Evolutionary conservation across 2,329 filamentous ascomycete genomes (phyloP).

Genomic region (Didymella sp.): DNA sequence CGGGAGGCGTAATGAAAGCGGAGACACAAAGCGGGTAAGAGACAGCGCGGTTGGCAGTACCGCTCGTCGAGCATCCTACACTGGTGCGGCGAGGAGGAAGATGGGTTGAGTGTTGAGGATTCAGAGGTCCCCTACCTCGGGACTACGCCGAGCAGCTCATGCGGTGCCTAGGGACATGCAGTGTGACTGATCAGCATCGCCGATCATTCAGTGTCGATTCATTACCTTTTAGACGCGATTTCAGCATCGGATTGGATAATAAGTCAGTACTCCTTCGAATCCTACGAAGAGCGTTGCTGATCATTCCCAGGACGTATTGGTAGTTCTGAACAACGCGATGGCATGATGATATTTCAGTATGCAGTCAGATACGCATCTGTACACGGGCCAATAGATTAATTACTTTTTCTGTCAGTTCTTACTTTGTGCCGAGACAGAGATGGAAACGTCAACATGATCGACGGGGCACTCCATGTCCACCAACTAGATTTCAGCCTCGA

Average conservation of each 20-base stretch:
- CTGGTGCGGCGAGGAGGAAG: not conserved
- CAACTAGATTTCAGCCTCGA: not conserved
- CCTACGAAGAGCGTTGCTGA: not conserved
- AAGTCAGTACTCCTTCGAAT: not conserved
- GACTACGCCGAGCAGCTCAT: not conserved
- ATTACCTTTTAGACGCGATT: not conserved
- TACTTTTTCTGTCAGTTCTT: constrained; percentile 1
- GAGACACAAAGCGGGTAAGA: not conserved
- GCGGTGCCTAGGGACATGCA: not conserved
- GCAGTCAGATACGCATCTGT: not conserved
- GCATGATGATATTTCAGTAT: constrained; percentile 2
- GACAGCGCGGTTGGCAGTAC: not conserved
- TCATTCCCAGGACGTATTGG: not conserved
- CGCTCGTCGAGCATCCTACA: not conserved
- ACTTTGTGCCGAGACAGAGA: not conserved
- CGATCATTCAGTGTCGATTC: not conserved
- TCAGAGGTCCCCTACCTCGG: not conserved
- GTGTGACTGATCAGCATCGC: constrained; percentile 4
- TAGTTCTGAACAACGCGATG: constrained; percentile 1
- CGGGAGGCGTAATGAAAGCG: not conserved
- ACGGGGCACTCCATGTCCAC: too few relatives aligned
- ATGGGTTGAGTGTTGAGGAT: not conserved
- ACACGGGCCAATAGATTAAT: not conserved
- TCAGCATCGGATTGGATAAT: not conserved
- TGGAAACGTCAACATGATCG: not conserved